Percentiles rank a stretch among this genome's conserved stretches.
phyloP scores from a whole-genome alignment of 1,284 basidiomycete genomes.

The Ganoderma boninense region DNA sequence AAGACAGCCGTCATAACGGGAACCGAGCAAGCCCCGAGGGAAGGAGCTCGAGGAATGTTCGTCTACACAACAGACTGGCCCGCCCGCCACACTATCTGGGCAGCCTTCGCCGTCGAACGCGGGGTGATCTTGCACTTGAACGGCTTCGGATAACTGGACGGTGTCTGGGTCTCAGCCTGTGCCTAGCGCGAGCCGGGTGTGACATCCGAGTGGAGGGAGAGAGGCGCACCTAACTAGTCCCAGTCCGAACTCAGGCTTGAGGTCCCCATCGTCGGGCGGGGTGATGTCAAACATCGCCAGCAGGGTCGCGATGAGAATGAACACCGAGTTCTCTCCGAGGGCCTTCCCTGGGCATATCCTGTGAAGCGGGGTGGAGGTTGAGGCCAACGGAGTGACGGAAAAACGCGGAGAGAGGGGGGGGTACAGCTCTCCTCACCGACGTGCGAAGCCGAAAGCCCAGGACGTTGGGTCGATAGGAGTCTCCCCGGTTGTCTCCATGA shows the following conservation, averaged over 20 bases:
- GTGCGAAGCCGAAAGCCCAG: slow-evolving; percentile 34
- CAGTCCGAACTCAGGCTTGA: slow-evolving; percentile 17
- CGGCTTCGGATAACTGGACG: slow-evolving; percentile 27
- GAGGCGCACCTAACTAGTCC: slow-evolving; percentile 29
- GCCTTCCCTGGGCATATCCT: slow-evolving; percentile 39
- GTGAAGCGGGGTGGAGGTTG: background rate
- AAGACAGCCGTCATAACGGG: too few relatives aligned
- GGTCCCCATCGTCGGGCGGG: slow-evolving; percentile 18
- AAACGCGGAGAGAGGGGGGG: too few relatives aligned
- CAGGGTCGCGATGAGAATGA: slow-evolving; percentile 35
- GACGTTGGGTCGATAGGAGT: slow-evolving; percentile 22
- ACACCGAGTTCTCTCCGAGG: slow-evolving; percentile 37
- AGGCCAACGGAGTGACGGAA: too few relatives aligned
- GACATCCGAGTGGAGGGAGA: too few relatives aligned
- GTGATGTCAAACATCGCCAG: slow-evolving; percentile 36
- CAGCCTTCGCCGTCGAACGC: slow-evolving; percentile 21
- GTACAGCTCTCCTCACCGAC: slow-evolving; percentile 17
- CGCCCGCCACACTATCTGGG: slow-evolving; percentile 14
- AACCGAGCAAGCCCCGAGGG: too few relatives aligned
- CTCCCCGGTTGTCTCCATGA: slow-evolving; percentile 21
- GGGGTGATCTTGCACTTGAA: slow-evolving; percentile 31
- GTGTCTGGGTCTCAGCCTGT: too few relatives aligned
- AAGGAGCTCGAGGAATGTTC: background rate
- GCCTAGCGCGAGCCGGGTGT: too few relatives aligned
- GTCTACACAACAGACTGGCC: slow-evolving; percentile 1